A percentile compares a stretch with the other conserved stretches of the same genome.
Conservation (phyloP, 2,329 filamentous ascomycete species). For the Thielaviopsis populi region DNA sequence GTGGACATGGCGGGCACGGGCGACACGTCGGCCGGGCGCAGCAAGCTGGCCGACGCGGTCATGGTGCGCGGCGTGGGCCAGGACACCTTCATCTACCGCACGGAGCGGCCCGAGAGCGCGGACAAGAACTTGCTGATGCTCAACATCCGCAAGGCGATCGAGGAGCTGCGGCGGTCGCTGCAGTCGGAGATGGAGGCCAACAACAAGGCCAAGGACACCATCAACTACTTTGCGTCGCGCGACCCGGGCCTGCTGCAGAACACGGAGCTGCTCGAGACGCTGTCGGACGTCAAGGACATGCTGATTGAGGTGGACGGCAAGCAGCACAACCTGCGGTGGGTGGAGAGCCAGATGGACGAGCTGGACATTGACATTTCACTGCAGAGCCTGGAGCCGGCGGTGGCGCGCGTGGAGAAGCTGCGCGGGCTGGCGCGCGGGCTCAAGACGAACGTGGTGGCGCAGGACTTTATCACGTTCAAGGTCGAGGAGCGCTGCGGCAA, state of each 20-base stretch:
- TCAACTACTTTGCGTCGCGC: conserved; percentile 70
- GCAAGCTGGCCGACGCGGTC: conserved; percentile 67
- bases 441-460: conserved; percentile 72
- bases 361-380: conserved; percentile 91
- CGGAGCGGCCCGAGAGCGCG: conserved; percentile 61
- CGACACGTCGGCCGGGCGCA: conserved; percentile 37
- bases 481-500: conserved; percentile 70
- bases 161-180: conserved; percentile 73
- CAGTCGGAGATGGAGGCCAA: conserved; percentile 79
- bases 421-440: conserved; percentile 64
- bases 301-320: conserved; percentile 93
- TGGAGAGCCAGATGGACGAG: conserved; percentile 88
- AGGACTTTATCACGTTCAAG: conserved; percentile 85
- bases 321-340: conserved; percentile 89
- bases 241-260: conserved; percentile 66
- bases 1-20: conserved; percentile 65
- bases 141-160: conserved; percentile 82
- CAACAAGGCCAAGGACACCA: conserved; percentile 68
- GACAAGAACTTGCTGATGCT: conserved; percentile 72
- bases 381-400: conserved; percentile 74
- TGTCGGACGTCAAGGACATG: conserved; percentile 70
- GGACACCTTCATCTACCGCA: conserved; percentile 89
- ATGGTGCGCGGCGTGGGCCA: conserved; percentile 74
- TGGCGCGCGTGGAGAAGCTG: conserved; percentile 70
- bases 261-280: conserved; percentile 61